Conservation (phyloP, 805 yeast species). For the Debaryomyces hansenii region DNA sequence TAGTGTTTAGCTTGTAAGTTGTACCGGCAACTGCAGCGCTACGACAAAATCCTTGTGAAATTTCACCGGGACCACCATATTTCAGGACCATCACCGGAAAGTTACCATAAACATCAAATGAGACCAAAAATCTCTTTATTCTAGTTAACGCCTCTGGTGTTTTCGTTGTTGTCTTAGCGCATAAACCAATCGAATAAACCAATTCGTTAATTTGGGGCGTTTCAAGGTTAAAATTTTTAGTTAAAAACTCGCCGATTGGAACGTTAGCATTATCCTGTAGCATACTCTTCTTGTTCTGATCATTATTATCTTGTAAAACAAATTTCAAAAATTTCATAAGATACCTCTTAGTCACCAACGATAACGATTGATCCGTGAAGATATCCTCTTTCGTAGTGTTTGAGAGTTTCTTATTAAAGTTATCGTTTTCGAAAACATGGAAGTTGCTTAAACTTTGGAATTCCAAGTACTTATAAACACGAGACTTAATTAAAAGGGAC, state of each 20-base stretch:
- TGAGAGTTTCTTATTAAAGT: constrained; percentile 75
- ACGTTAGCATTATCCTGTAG: constrained; percentile 57
- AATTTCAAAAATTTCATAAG: constrained; percentile 92
- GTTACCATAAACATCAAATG: constrained; percentile 89
- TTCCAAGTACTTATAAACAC: constrained; percentile 89
- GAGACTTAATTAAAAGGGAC: constrained; percentile 72
- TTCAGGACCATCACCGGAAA: constrained; percentile 91
- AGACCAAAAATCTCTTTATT: constrained; percentile 77
- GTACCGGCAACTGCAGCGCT: constrained; percentile 98
- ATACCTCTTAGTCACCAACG: constrained; percentile 73
- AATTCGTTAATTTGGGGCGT: constrained; percentile 78
- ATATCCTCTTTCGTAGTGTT: constrained; percentile 86
- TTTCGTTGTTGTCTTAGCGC: constrained; percentile 56
- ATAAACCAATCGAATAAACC: constrained; percentile 81
- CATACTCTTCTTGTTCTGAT: constrained; percentile 57
- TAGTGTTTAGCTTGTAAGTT: constrained; percentile 79
- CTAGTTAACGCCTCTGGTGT: constrained; percentile 78
- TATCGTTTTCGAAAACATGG: constrained; percentile 92
- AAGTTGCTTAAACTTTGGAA: constrained; percentile 85
- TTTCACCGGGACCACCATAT: constrained; percentile 95
- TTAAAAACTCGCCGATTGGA: constrained; percentile 61
- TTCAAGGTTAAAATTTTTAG: constrained; percentile 66
- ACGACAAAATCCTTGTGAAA: constrained; percentile 95
- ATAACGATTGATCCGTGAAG: constrained; percentile 81
- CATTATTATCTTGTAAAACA: constrained; percentile 57